These are phyloP conservation scores for Plasmodium blacklocki DNA, from an alignment of 169 alveolate species.

Conservation along the genomic window DNA sequence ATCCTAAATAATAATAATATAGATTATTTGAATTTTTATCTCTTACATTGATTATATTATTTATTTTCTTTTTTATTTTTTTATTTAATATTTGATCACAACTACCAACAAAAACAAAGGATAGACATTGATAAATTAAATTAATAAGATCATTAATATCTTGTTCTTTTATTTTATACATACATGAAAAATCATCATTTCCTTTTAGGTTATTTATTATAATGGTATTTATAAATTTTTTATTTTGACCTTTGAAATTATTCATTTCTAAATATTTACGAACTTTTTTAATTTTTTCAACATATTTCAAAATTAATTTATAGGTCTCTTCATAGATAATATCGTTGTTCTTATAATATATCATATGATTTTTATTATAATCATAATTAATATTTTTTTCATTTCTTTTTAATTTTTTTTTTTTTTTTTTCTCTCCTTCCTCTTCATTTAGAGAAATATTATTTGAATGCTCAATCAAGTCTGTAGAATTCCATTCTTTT, in stretches of 20 bases:
- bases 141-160: slow-evolving; percentile 51
- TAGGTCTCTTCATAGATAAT: neutral
- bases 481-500: too few species aligned
- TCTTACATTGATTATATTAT: slow-evolving; percentile 29
- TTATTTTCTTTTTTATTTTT: slow-evolving; percentile 68
- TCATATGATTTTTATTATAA: too few species aligned
- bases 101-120: slow-evolving; percentile 72
- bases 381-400: too few species aligned
- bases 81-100: slow-evolving; percentile 58
- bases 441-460: too few species aligned
- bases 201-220: neutral
- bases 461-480: too few species aligned
- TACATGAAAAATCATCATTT: slow-evolving; percentile 3
- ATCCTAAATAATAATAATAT: slow-evolving; percentile 73
- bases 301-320: slow-evolving; percentile 59
- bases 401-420: too few species aligned
- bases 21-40: slow-evolving; percentile 64
- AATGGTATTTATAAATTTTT: neutral
- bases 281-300: slow-evolving; percentile 53
- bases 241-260: slow-evolving; percentile 4
- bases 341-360: too few species aligned
- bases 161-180: slow-evolving; percentile 56
- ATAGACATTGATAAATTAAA: slow-evolving; percentile 65
- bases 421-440: too few species aligned
- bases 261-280: slow-evolving; percentile 29